Evolutionary conservation across 768 basidiomycete genomes (phyloP), one percentile per base, ranked within the genome.

Genomic region (Tephrocybe rancida): DNA sequence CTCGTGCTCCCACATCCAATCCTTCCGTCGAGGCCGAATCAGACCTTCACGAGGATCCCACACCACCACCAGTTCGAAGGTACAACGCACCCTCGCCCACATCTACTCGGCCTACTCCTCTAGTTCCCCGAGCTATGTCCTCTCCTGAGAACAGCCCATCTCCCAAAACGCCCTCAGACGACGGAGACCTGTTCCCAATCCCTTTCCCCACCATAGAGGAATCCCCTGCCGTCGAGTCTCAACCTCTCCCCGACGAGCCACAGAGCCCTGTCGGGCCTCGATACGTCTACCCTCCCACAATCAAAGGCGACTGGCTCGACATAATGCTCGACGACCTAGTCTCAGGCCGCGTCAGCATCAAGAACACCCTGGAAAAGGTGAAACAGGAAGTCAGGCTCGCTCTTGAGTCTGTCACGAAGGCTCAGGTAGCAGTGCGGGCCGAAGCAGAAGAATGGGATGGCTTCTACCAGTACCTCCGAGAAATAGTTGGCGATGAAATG

Each of bases 231-330:
- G 4, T 8, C n/a, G n/a, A 22, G 5, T 22, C 38, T 24, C 35
- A 38, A 26, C 35, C 11, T 14, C 39, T 41, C 39, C 19, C 21
- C 39, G 19, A 19, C 19, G 16, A 18, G n/a, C n/a, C 35, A 5
- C 5, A 11, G 19, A 19, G 4, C 26, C 2, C 11, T 30, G 10
- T 18, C 3, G 48, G 37, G 9, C 37, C 22, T 24, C 32, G 35
- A 10, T 37, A 37, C 11, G 27, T 38, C 26, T 47, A 42, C 37
- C 46, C 45, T 21, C 45, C 45, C 4, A 37, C 14, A 5, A 29
- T 44, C 44, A 29, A 38, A 13, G 37, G 27, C 19, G 24, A 37
- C 14, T 53, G 52, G 52, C 25, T 53, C 7, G 45, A 53, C 21
- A 47, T 32, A n/a, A 53, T 53, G 52, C 39, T 41, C 8, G 16